phyloP scores from a whole-genome alignment of 768 basidiomycete species.

The Tulasnella sp. region DNA sequence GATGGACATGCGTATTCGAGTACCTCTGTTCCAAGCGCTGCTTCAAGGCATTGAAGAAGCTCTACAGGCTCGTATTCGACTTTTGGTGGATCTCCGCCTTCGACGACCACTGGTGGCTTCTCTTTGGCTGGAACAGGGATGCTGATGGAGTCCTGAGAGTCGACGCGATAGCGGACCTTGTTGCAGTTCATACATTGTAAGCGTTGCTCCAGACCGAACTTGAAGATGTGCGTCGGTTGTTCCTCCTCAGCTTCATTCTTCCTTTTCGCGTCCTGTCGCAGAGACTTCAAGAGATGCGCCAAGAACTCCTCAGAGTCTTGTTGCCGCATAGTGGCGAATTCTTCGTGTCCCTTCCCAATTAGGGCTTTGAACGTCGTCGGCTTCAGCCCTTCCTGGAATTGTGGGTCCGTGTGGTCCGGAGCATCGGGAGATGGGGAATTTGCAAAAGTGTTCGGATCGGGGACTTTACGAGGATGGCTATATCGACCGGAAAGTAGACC shows the following conservation, averaged over 20 bases:
- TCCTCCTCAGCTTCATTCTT: constrained; percentile 33
- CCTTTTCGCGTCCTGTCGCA: constrained; percentile 60
- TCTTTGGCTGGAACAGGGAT: constrained; percentile 65
- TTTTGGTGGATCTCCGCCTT: constrained; percentile 49
- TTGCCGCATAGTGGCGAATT: constrained; percentile 94
- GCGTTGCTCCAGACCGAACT: constrained; percentile 78
- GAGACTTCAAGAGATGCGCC: constrained; percentile 61
- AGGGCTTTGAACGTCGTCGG: constrained; percentile 81
- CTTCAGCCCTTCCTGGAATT: constrained; percentile 77
- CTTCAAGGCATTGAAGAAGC: constrained; percentile 54
- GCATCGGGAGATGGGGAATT: constrained; percentile 16
- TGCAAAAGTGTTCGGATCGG: constrained; percentile 25
- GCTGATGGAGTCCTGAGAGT: constrained; percentile 68
- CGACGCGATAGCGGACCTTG: constrained; percentile 74
- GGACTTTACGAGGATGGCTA: constrained; percentile 45
- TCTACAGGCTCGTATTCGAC: constrained; percentile 52
- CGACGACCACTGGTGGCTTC: constrained; percentile 47
- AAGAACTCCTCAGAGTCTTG: constrained; percentile 97
- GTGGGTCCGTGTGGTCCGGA: constrained; percentile 35
- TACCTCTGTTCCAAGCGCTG: constrained; percentile 50
- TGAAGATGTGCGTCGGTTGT: constrained; percentile 71
- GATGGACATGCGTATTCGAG: constrained; percentile 75
- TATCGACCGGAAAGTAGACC: constrained; percentile 91
- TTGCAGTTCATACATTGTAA: constrained; percentile 73
- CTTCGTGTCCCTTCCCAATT: constrained; percentile 85